Evolutionary conservation across 352 stramenopile genomes (phyloP), one percentile per base, ranked within the genome.

Genomic region (Paralagenidium karlingii): DNA sequence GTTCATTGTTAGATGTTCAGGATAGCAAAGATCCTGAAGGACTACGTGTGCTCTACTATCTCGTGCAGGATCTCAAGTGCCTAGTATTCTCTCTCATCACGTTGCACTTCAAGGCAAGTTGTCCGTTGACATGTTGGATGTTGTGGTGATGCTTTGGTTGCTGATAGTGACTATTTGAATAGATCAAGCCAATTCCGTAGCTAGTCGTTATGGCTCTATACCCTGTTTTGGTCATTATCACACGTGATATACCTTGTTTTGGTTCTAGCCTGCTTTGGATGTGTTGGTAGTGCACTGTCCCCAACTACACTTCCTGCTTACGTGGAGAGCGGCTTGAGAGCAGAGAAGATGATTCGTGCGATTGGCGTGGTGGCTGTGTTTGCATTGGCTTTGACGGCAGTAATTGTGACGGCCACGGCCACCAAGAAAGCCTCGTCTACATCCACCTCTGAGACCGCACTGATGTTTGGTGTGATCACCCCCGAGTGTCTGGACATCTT

Each of bases 1-100:
- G 86, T 13, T 97, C 86, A 37, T 61, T 98, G 37, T 55, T 95
- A 25, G 86, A 98, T 46, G 87, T 98, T 13, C 77, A 97, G 54
- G 80, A 96, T 47, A 97, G 85, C 64, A 90, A 96, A 24, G 94
- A 99, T 58, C 93, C 93, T 0, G 85, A 97, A 42, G 92, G 93
- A 19, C 66, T 98, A 16, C 63, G 77, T 15, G 74, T 87, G 37
- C 94, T 99, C 42, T 98, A 98, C 63, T 98, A 98, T 63, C 66
- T 99, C 22, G 85, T 96, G 19, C 92, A 98, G 60, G 94, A 99
- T 59, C 66, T 99, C 36, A 97, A 97, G 55, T 97, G 88, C 51
- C 57, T 98, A 19, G 82, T 98, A 12, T 95, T 98, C 45, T 97
- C 82, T 26, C 75, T 99, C 34, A 97, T 98, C 53, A 90, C 74